phyloP scores from a whole-genome alignment of 116 monocot genomes.

The Posidonia oceanica region DNA sequence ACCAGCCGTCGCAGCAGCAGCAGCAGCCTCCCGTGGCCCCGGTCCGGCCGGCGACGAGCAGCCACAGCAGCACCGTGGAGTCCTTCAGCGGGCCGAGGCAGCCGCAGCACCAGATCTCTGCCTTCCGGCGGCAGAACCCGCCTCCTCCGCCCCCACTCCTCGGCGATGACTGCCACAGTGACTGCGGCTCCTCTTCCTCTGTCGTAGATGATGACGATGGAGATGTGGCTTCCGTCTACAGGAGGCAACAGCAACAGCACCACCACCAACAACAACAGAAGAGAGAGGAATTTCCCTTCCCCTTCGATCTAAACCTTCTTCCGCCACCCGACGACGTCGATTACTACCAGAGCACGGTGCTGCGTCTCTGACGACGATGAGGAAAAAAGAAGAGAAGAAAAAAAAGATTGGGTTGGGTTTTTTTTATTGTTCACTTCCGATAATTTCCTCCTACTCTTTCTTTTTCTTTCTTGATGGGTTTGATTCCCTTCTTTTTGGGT shows the following conservation, averaged over 20 bases:
- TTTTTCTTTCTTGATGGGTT: background rate
- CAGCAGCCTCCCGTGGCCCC: background rate
- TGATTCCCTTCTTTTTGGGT: background rate
- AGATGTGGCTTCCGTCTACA: slow-evolving; percentile 5
- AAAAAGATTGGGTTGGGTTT: background rate
- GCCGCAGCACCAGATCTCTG: slow-evolving; percentile 3
- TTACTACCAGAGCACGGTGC: slow-evolving; percentile 15
- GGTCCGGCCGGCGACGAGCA: slow-evolving; percentile 14
- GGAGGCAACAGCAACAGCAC: background rate
- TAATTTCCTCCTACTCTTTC: background rate
- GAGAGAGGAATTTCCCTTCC: slow-evolving; percentile 1
- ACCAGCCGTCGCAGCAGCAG: background rate
- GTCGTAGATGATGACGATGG: slow-evolving; percentile 28
- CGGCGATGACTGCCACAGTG: slow-evolving; percentile 30
- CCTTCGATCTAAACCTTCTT: slow-evolving; percentile 42
- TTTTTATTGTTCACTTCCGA: background rate
- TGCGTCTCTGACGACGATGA: slow-evolving; percentile 17
- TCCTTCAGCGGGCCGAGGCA: slow-evolving; percentile 15
- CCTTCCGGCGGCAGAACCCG: background rate
- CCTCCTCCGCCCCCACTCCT: slow-evolving; percentile 3
- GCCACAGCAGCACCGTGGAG: slow-evolving; percentile 36
- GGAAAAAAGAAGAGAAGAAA: background rate
- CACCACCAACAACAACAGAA: no score
- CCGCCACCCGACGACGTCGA: slow-evolving; percentile 23
- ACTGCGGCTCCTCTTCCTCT: slow-evolving; percentile 45